Conservation (phyloP, 257 asterid species). For the Datura wrightii region DNA sequence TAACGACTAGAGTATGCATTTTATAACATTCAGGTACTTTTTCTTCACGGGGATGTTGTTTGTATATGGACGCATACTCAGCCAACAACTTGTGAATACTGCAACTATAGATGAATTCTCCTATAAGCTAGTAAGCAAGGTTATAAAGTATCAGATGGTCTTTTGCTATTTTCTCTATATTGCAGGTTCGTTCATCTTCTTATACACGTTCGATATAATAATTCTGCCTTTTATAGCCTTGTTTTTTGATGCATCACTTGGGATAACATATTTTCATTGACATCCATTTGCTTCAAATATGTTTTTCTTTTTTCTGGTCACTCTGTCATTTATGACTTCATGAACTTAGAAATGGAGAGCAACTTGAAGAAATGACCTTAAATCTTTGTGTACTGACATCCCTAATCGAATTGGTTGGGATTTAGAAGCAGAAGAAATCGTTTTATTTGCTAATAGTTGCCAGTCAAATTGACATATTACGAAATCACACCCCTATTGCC, state of each 20-base stretch:
- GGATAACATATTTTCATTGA: background rate
- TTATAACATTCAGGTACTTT: slow-evolving; percentile 64
- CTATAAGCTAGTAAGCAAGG: slow-evolving; percentile 67
- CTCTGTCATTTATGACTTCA: background rate
- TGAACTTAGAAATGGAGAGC: background rate
- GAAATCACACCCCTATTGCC: background rate
- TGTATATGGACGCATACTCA: slow-evolving; percentile 86
- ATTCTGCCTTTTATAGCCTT: background rate
- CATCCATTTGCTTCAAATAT: background rate
- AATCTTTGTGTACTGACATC: background rate
- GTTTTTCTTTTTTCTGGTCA: background rate
- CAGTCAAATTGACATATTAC: background rate
- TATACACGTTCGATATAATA: background rate
- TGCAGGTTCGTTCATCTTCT: slow-evolving; percentile 58
- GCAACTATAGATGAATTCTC: slow-evolving; percentile 70
- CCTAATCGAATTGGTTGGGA: background rate
- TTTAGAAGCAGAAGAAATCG: background rate
- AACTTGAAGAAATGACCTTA: background rate
- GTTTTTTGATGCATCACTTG: background rate
- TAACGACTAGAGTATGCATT: slow-evolving; percentile 16
- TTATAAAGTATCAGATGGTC: slow-evolving; percentile 87
- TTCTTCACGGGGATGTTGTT: slow-evolving; percentile 86
- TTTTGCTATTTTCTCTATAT: slow-evolving; percentile 83
- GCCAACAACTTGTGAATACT: slow-evolving; percentile 83
- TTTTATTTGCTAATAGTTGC: background rate